Base-by-base conservation (phyloP, 305 asterid genomes). In the Plantago coronopus region DNA sequence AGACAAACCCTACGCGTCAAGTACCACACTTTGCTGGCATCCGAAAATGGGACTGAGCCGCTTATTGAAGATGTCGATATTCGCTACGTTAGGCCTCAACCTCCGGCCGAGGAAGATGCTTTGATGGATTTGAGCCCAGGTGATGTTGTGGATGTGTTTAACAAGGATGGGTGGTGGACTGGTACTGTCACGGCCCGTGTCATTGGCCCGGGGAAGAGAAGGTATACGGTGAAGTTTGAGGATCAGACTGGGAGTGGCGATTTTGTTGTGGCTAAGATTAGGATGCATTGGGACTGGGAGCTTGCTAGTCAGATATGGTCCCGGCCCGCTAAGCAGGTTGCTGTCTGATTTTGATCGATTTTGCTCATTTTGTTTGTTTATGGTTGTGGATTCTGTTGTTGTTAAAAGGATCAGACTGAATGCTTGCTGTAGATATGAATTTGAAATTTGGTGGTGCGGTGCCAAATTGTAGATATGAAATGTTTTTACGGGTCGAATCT, bases 91-190 rank as follows among this genome's bases (percentile, higher is more conserved):
- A 72, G 91, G 66, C 91, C 95, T 1, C 59, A 49, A 0, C 88
- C 89, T 16, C 89, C 86, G 1, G 16, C n/a, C 8, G 40, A 34
- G 22, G 65, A 58, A 15, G 70, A 72, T 54, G 14, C 37, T 17
- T 51, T 19, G 7, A 43, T 57, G 64, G 47, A 73, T 12, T 81
- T 79, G 62, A 75, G 72, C 18, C 63, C 59, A 1, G 64, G 73
- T 62, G 91, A 85, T 77, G 68, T 48, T 15, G 95, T 88, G 2
- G 96, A 85, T 61, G 89, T 86, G 14, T 81, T 68, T 49, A 72
- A 66, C 68, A 69, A 54, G 68, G 96, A 85, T 55, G 94, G 91
- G 11, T 88, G 95, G 95, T 85, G 96, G 91, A 80, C 72, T 0
- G 95, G 91, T 25, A 68, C 65, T 17, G 74, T 83, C 1, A 65